Evolutionary conservation across 2,329 filamentous ascomycete genomes (phyloP).

Genomic region (Aureobasidium sp.): DNA sequence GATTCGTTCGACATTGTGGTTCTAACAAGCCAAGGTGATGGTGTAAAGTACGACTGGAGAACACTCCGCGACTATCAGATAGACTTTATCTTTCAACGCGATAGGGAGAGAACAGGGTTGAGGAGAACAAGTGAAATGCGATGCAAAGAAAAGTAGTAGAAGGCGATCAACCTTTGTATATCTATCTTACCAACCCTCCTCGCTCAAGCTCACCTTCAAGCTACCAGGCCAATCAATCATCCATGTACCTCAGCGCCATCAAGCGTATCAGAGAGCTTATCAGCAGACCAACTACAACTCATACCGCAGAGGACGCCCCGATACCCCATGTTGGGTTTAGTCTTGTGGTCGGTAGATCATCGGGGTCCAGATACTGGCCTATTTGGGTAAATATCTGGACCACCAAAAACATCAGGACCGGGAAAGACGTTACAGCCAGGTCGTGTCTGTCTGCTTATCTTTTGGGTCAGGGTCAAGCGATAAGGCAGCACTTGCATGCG

Average conservation of each 20-base stretch:
- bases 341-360: neutral
- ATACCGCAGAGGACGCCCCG: neutral
- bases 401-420: neutral
- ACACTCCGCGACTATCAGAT: neutral
- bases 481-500: too few species aligned
- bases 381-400: neutral
- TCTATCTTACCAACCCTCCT: neutral
- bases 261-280: neutral
- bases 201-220: neutral
- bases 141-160: neutral
- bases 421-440: neutral
- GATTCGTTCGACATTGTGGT: neutral
- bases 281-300: neutral
- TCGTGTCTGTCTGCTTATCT: too few species aligned
- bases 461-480: too few species aligned
- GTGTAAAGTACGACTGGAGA: neutral
- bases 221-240: neutral
- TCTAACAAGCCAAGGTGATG: neutral
- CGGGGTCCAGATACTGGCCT: neutral
- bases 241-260: neutral
- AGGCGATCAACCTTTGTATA: slow-evolving; percentile 5
- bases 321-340: neutral
- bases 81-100: neutral
- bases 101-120: neutral
- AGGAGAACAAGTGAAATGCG: neutral